Conservation (phyloP, 129 eudicot genomes). For the Escallonia rubra region DNA sequence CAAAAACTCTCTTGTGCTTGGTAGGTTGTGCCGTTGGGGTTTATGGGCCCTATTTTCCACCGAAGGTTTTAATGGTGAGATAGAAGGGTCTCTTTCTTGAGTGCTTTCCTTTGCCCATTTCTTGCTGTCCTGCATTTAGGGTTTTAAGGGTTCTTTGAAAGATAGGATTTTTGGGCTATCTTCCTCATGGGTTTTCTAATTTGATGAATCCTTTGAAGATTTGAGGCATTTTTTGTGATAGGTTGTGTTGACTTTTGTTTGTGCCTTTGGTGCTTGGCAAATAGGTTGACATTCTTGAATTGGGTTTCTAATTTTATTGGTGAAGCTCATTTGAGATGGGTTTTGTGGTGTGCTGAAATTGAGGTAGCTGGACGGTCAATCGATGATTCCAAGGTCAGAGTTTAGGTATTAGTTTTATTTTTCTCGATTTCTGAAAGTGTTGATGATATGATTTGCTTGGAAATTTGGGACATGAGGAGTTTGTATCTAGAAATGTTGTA, state of each 20-base stretch:
- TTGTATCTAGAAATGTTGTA: conserved; percentile 2
- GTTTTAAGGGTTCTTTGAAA: conserved; percentile 14
- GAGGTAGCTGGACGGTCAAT: too few species aligned
- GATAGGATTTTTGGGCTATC: conserved; percentile 1
- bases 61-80: conserved; percentile 44
- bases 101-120: conserved; percentile 41
- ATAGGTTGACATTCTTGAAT: not conserved
- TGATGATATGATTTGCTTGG: too few species aligned
- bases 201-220: too few species aligned
- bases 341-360: too few species aligned
- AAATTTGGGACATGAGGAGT: not conserved
- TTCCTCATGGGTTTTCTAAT: too few species aligned
- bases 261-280: too few species aligned
- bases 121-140: conserved; percentile 56
- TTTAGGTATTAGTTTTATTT: too few species aligned
- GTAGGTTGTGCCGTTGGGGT: conserved; percentile 36
- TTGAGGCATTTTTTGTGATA: too few species aligned
- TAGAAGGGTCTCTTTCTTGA: conserved; percentile 16
- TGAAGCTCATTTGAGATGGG: too few species aligned
- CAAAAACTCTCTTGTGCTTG: conserved; percentile 50
- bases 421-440: too few species aligned
- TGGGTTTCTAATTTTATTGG: not conserved
- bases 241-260: too few species aligned
- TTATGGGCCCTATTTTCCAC: conserved; percentile 72
- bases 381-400: too few species aligned